These are phyloP conservation scores for Talaromyces sp. DNA, from an alignment of 2,329 filamentous ascomycete genomes.

Conservation along the genomic window DNA sequence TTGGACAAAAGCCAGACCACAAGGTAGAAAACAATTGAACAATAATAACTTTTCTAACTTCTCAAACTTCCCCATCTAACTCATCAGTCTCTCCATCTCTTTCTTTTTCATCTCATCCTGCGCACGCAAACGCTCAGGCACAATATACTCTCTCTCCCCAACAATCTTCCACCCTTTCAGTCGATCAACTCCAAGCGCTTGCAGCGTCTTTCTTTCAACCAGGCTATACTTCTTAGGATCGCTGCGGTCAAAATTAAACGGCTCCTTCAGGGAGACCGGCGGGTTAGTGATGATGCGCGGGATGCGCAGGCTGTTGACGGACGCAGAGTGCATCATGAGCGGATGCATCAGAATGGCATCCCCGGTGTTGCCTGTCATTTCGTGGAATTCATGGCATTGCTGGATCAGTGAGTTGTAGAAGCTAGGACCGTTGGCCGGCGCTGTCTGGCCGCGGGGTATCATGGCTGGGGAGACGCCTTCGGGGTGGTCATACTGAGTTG, in stretches of 20 bases:
- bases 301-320: slow-evolving; percentile 43
- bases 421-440: slow-evolving; percentile 13
- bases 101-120: slow-evolving; percentile 25
- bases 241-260: slow-evolving; percentile 45
- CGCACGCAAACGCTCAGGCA: slow-evolving; percentile 42
- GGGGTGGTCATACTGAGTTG: slow-evolving; percentile 49
- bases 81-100: slow-evolving; percentile 35
- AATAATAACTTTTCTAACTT: too few species aligned
- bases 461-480: slow-evolving; percentile 62
- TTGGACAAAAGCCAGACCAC: not conserved
- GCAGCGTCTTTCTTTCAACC: slow-evolving; percentile 49
- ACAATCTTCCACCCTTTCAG: slow-evolving; percentile 45
- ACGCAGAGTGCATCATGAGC: slow-evolving; percentile 50
- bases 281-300: slow-evolving; percentile 52
- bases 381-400: slow-evolving; percentile 41
- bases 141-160: slow-evolving; percentile 37
- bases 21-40: too few species aligned
- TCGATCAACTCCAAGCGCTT: slow-evolving; percentile 41
- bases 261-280: slow-evolving; percentile 45
- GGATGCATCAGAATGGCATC: slow-evolving; percentile 52
- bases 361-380: slow-evolving; percentile 48
- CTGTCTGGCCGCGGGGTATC: slow-evolving; percentile 47
- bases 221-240: slow-evolving; percentile 43
- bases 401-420: slow-evolving; percentile 36
- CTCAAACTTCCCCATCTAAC: too few species aligned